These are phyloP conservation scores for Eucalyptus guilfoylei DNA, from an alignment of 345 rosid species.

Conservation along the genomic window DNA sequence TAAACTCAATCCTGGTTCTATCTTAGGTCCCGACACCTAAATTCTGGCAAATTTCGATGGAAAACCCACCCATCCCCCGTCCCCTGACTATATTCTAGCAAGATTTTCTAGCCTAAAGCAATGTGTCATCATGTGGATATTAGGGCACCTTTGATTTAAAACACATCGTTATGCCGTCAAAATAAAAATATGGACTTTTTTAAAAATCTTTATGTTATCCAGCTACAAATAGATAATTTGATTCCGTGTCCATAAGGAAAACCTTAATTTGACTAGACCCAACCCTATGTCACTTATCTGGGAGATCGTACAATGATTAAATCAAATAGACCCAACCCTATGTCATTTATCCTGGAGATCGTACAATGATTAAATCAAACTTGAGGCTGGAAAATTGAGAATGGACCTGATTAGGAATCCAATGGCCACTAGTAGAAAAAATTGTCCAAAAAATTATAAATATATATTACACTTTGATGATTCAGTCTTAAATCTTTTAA, in stretches of 20 bases:
- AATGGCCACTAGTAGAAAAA: neutral
- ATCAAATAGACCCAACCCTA: neutral
- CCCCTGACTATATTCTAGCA: neutral
- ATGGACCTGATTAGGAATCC: neutral
- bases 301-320: too few species aligned
- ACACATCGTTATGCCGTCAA: neutral
- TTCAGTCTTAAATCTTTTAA: too few species aligned
- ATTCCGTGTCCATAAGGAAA: neutral
- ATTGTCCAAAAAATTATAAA: neutral
- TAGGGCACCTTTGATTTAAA: too few species aligned
- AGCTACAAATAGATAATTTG: neutral
- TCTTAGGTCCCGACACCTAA: neutral
- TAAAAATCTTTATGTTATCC: too few species aligned
- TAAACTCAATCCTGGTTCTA: neutral
- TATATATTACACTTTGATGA: too few species aligned
- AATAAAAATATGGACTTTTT: neutral
- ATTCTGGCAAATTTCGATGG: neutral
- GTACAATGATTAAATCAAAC: neutral
- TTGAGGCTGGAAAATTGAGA: neutral
- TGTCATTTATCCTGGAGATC: neutral
- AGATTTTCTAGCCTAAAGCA: too few species aligned
- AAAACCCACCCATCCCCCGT: neutral
- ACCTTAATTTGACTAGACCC: neutral
- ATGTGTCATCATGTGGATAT: too few species aligned
- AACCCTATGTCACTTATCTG: too few species aligned